phyloP scores from a whole-genome alignment of 2,329 filamentous ascomycete species.

The Penicillium brasilianum region DNA sequence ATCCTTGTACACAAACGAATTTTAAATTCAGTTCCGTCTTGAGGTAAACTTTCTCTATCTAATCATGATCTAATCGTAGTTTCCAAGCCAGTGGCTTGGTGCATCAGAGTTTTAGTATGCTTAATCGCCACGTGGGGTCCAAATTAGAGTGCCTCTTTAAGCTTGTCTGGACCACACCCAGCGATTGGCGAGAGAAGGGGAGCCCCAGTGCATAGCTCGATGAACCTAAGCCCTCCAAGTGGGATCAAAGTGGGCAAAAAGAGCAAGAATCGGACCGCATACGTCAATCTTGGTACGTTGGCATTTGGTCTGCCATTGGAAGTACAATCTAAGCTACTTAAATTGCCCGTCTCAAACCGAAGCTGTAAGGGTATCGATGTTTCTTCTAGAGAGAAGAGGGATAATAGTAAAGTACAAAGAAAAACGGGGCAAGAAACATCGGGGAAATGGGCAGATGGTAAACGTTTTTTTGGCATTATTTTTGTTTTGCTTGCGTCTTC shows the following conservation, averaged over 20 bases:
- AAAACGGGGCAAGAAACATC: slow-evolving; percentile 14
- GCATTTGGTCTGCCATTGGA: neutral
- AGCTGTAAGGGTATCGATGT: slow-evolving; percentile 45
- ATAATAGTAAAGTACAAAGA: slow-evolving; percentile 38
- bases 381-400: slow-evolving; percentile 29
- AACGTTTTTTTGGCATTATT: slow-evolving; percentile 25
- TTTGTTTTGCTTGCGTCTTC: slow-evolving; percentile 26
- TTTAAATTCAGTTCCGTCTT: neutral
- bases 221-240: neutral
- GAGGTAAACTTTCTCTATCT: neutral
- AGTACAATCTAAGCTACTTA: neutral
- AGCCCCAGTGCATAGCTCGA: neutral
- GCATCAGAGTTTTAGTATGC: neutral
- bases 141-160: neutral
- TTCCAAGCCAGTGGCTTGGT: neutral
- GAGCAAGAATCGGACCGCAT: neutral
- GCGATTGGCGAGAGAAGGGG: neutral
- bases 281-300: neutral
- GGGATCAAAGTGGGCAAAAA: neutral
- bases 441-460: slow-evolving; percentile 16
- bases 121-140: slow-evolving; percentile 5
- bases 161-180: slow-evolving; percentile 1
- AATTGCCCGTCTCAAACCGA: slow-evolving; percentile 19
- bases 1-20: slow-evolving; percentile 18
- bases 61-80: neutral